Evolutionary conservation across 306 rosid species (phyloP).

Genomic region (Pyrus pyrifolia): DNA sequence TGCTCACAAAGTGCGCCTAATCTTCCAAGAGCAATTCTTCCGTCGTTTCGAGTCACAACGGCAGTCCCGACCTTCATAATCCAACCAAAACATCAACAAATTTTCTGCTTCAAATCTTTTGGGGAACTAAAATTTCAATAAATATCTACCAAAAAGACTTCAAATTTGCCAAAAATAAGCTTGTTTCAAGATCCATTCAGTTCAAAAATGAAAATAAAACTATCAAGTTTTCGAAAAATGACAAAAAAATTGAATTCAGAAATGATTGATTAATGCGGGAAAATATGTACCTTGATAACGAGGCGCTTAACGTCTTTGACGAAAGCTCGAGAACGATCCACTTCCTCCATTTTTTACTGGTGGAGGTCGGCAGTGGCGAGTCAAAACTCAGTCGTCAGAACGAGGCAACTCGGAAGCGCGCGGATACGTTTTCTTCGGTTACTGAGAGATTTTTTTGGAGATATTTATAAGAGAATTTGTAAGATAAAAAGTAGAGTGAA

Average conservation of each 20-base stretch:
- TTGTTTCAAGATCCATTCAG: background rate
- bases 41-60: conserved; percentile 57
- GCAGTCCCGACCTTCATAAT: conserved; percentile 54
- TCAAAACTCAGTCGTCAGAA: background rate
- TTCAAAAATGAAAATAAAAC: background rate
- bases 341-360: conserved; percentile 18
- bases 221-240: background rate
- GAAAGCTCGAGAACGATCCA: conserved; percentile 60
- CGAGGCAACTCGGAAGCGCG: conserved; percentile 11
- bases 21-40: conserved; percentile 59
- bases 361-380: conserved; percentile 3
- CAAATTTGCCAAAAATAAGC: background rate
- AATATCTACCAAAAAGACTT: background rate
- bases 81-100: conserved; percentile 8
- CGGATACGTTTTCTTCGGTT: background rate
- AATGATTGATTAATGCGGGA: background rate
- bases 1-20: conserved; percentile 89
- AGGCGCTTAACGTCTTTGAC: conserved; percentile 58
- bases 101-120: background rate
- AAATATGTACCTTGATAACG: conserved; percentile 47
- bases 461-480: background rate
- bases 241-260: background rate
- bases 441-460: background rate
- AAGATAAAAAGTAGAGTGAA: no score
- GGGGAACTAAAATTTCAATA: background rate